Evolutionary conservation across 2,329 filamentous ascomycete genomes (phyloP).

Genomic region (Colletotrichum sp.): DNA sequence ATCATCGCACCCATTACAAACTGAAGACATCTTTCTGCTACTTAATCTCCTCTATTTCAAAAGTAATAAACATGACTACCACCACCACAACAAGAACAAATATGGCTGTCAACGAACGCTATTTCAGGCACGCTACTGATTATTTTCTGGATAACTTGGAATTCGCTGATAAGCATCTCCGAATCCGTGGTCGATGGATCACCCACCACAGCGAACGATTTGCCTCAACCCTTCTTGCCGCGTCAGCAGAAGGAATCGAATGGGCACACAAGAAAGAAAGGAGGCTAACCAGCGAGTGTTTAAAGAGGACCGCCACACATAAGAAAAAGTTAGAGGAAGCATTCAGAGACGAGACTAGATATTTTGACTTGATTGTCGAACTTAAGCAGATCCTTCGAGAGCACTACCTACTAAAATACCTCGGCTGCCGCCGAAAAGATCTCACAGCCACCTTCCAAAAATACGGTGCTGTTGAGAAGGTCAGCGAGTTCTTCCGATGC

Average conservation of each 20-base stretch:
- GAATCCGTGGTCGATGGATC: neutral
- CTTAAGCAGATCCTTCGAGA: neutral
- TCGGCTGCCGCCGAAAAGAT: neutral
- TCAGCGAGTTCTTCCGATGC: neutral
- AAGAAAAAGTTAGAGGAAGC: neutral
- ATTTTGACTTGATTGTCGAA: neutral
- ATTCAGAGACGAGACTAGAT: neutral
- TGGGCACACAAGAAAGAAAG: neutral
- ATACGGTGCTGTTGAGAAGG: neutral
- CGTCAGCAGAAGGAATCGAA: neutral
- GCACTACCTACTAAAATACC: neutral
- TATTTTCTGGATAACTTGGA: neutral
- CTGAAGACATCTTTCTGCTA: neutral
- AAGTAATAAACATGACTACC: neutral
- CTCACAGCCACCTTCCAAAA: neutral
- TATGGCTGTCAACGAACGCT: neutral
- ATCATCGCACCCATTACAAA: neutral
- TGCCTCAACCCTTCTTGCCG: neutral
- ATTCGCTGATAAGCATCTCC: neutral
- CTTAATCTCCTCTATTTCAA: neutral
- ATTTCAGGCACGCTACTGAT: neutral
- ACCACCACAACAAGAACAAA: neutral
- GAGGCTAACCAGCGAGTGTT: neutral
- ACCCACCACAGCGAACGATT: neutral
- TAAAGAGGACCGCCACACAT: neutral